phyloP scores from a whole-genome alignment of 306 rosid genomes.

The Lotus japonicus region DNA sequence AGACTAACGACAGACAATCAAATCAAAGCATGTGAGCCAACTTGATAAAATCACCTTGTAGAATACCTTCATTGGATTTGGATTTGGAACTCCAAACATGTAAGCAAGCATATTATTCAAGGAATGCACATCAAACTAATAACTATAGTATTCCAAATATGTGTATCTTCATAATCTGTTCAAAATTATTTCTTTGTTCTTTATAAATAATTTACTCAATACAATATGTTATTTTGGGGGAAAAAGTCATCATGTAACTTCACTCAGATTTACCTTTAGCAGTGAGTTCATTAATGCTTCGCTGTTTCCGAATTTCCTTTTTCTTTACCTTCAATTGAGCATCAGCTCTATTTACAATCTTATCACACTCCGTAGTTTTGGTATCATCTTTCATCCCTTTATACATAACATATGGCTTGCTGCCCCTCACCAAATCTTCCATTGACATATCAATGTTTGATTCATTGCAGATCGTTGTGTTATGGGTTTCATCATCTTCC shows the following conservation, averaged over 20 bases:
- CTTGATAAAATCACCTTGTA: neutral
- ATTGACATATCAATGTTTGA: slow-evolving; percentile 7
- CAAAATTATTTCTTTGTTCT: neutral
- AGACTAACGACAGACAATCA: neutral
- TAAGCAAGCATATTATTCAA: neutral
- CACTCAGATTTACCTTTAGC: slow-evolving; percentile 37
- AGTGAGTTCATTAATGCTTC: slow-evolving; percentile 56
- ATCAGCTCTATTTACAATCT: slow-evolving; percentile 13
- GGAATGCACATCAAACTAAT: neutral
- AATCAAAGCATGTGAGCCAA: neutral
- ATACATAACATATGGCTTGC: slow-evolving; percentile 17
- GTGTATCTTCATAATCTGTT: neutral
- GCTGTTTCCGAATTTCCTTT: slow-evolving; percentile 47
- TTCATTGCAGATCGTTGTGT: slow-evolving; percentile 9
- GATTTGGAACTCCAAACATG: neutral
- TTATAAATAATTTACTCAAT: neutral
- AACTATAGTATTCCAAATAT: neutral
- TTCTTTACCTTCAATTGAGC: slow-evolving; percentile 32
- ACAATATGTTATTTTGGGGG: neutral
- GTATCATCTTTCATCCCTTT: slow-evolving; percentile 26
- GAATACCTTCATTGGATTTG: neutral
- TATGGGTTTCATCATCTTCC: slow-evolving; percentile 11
- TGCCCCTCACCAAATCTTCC: slow-evolving; percentile 23
- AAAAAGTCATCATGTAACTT: neutral
- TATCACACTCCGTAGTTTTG: slow-evolving; percentile 17